A percentile compares a stretch with the other conserved stretches of the same genome.
phyloP scores from a whole-genome alignment of 208 protist species.

The Crithidia brevicula region DNA sequence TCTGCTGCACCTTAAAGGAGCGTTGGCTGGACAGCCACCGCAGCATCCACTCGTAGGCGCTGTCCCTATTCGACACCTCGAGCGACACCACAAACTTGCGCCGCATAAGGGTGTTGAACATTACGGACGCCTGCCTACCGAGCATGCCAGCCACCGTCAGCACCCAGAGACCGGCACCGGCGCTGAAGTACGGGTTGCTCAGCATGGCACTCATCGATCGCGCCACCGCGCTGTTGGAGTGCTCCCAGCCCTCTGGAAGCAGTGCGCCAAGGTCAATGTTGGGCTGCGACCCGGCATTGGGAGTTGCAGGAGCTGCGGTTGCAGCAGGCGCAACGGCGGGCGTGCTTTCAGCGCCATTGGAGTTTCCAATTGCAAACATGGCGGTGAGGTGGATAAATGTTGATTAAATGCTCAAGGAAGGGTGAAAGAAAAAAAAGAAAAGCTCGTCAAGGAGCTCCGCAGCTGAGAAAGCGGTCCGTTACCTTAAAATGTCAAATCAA shows the following conservation, averaged over 20 bases:
- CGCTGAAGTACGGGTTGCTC: conserved; percentile 90
- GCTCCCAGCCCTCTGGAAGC: conserved; percentile 61
- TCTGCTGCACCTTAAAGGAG: conserved; percentile 75
- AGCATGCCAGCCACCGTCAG: conserved; percentile 75
- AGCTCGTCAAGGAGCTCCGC: no score
- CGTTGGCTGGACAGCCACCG: conserved; percentile 77
- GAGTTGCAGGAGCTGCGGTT: background rate
- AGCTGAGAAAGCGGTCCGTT: no score
- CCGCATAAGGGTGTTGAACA: conserved; percentile 47
- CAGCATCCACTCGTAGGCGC: conserved; percentile 86
- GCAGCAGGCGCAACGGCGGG: background rate
- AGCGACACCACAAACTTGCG: conserved; percentile 84
- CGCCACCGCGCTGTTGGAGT: conserved; percentile 44
- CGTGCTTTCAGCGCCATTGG: background rate
- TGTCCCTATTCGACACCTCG: conserved; percentile 83
- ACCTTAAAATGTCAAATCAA: no score
- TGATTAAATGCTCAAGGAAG: no score
- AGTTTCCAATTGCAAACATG: conserved; percentile 14
- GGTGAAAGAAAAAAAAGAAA: no score
- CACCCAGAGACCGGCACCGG: conserved; percentile 85
- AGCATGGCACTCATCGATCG: conserved; percentile 48
- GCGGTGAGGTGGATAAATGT: background rate
- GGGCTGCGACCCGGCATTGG: conserved; percentile 3
- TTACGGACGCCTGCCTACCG: conserved; percentile 41
- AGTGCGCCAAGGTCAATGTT: conserved; percentile 60